These are phyloP conservation scores for Rostrohypoxylon terebratum DNA, from an alignment of 495 filamentous ascomycete genomes.

Conservation along the genomic window DNA sequence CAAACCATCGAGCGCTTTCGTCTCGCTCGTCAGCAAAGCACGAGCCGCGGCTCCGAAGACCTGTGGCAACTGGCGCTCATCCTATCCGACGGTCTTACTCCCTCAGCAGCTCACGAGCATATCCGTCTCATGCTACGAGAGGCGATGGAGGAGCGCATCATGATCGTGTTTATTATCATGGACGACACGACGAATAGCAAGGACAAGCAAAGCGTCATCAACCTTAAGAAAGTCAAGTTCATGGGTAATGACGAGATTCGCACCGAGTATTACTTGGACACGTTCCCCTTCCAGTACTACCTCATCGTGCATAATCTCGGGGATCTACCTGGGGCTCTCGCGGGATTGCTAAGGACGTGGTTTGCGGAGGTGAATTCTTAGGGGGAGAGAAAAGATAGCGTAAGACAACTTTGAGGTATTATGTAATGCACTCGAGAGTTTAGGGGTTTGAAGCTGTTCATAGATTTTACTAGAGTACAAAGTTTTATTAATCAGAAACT, in stretches of 20 bases:
- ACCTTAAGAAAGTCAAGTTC: constrained; percentile 53
- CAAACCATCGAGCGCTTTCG: constrained; percentile 84
- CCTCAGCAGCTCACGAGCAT: constrained; percentile 78
- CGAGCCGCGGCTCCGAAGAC: constrained; percentile 71
- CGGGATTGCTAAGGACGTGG: constrained; percentile 92
- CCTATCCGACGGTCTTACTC: constrained; percentile 91
- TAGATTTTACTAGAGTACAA: neutral
- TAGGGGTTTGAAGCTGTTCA: constrained; percentile 22
- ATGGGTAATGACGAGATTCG: constrained; percentile 60
- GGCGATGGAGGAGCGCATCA: constrained; percentile 91
- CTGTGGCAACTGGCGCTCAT: constrained; percentile 98
- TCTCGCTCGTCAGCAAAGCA: constrained; percentile 72
- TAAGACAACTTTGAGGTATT: neutral
- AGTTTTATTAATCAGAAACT: neutral
- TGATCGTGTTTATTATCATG: constrained; percentile 97
- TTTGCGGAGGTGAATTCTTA: constrained; percentile 83
- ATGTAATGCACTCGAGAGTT: neutral
- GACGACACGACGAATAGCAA: constrained; percentile 71
- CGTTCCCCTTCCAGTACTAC: constrained; percentile 96
- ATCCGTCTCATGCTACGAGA: constrained; percentile 84
- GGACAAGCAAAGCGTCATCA: constrained; percentile 54
- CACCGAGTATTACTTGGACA: constrained; percentile 90
- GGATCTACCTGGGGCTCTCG: constrained; percentile 89
- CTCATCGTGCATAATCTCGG: constrained; percentile 90
- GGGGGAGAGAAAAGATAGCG: neutral